These are phyloP conservation scores for Lumnitzera littorea DNA, from an alignment of 345 rosid genomes.

Conservation along the genomic window DNA sequence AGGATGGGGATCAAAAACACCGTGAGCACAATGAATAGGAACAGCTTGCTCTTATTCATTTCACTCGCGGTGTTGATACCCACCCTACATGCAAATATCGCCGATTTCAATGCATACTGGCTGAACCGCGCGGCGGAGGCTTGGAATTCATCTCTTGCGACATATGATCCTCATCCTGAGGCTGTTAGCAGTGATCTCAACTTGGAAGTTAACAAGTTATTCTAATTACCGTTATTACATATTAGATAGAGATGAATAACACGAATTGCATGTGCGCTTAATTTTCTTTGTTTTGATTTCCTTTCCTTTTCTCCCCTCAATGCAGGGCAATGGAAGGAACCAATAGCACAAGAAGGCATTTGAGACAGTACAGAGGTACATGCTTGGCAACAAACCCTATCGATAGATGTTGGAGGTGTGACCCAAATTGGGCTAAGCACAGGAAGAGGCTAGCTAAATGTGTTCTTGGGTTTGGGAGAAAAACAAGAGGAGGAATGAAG, in stretches of 20 bases:
- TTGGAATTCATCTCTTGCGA: conserved; percentile 16
- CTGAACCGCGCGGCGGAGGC: conserved; percentile 30
- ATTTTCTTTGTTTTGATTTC: neutral
- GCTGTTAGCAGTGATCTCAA: conserved; percentile 38
- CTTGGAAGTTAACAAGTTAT: conserved; percentile 33
- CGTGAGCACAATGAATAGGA: too few relatives aligned
- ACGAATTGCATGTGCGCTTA: too few relatives aligned
- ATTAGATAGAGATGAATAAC: too few relatives aligned
- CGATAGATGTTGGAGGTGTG: conserved; percentile 84
- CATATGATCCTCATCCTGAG: conserved; percentile 49
- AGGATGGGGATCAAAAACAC: too few relatives aligned
- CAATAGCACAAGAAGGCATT: conserved; percentile 46
- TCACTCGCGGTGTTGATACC: conserved; percentile 20
- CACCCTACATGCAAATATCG: conserved; percentile 21
- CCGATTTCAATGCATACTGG: conserved; percentile 57
- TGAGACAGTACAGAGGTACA: conserved; percentile 10
- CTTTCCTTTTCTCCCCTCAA: neutral
- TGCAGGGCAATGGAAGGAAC: conserved; percentile 6
- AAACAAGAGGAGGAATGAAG: conserved; percentile 47
- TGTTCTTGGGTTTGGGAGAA: conserved; percentile 58
- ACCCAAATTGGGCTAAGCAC: conserved; percentile 42
- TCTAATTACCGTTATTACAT: neutral
- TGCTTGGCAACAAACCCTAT: conserved; percentile 80
- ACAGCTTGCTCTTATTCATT: neutral
- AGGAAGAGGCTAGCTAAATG: conserved; percentile 52